These are phyloP conservation scores for Solanum arcanum DNA, from an alignment of 257 asterid species.

Conservation along the genomic window DNA sequence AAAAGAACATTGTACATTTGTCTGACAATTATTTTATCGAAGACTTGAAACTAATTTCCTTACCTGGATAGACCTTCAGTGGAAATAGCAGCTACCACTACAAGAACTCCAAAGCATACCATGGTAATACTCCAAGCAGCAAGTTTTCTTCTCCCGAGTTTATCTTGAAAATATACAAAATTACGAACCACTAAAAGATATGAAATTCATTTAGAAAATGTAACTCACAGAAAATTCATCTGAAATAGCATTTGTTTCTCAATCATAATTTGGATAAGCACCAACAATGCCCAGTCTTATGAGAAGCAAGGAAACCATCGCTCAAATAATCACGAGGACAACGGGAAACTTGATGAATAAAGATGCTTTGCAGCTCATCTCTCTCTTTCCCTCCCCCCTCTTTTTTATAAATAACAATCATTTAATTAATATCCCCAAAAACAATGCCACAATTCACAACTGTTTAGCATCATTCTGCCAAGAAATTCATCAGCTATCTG, in stretches of 20 bases:
- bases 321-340: neutral
- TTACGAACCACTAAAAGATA: neutral
- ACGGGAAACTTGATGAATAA: neutral
- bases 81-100: conserved; percentile 20
- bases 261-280: neutral
- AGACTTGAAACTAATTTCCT: neutral
- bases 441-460: neutral
- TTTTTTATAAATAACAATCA: neutral
- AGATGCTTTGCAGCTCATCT: neutral
- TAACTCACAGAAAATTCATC: neutral
- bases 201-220: neutral
- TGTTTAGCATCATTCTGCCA: neutral
- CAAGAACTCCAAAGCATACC: conserved; percentile 16
- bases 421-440: neutral
- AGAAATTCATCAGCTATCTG: neutral
- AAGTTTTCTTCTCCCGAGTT: neutral
- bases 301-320: neutral
- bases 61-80: conserved; percentile 14
- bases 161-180: neutral
- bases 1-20: neutral
- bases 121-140: neutral
- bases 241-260: neutral
- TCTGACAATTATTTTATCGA: neutral
- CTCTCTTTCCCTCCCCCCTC: neutral
- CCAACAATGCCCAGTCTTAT: neutral